phyloP scores from a whole-genome alignment of 106 monocot species.

The Narthecium ossifragum region DNA sequence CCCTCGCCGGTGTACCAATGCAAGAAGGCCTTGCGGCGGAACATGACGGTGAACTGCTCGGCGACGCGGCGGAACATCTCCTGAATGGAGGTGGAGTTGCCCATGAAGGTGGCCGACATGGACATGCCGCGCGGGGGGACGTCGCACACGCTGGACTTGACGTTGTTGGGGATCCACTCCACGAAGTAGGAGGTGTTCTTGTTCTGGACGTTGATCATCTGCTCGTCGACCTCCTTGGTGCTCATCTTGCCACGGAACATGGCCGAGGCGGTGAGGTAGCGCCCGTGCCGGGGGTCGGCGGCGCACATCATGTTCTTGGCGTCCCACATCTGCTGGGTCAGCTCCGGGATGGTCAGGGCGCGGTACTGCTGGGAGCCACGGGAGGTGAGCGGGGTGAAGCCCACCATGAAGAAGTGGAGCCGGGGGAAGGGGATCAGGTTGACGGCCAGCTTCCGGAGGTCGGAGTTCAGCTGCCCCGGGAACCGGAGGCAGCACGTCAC shows the following conservation, averaged over 20 bases:
- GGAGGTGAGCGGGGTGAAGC: constrained; percentile 57
- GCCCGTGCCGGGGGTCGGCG: constrained; percentile 62
- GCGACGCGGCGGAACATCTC: constrained; percentile 59
- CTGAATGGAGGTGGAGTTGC: constrained; percentile 48
- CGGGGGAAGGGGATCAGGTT: constrained; percentile 70
- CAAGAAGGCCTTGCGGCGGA: constrained; percentile 47
- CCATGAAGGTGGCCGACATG: constrained; percentile 32
- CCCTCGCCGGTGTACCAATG: constrained; percentile 63
- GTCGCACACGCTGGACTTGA: constrained; percentile 74
- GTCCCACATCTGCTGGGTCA: constrained; percentile 78
- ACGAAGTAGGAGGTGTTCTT: constrained; percentile 81
- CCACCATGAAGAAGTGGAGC: constrained; percentile 81
- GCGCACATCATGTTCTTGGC: constrained; percentile 76
- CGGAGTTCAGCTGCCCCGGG: constrained; percentile 59
- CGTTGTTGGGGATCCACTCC: constrained; percentile 84
- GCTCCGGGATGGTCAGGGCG: constrained; percentile 54
- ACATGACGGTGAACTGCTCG: constrained; percentile 59
- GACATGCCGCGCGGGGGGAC: constrained; percentile 35
- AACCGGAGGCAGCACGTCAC: constrained; percentile 56
- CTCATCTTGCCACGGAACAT: constrained; percentile 47
- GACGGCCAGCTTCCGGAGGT: constrained; percentile 57
- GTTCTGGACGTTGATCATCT: constrained; percentile 57
- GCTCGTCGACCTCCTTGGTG: constrained; percentile 50
- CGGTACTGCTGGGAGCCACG: constrained; percentile 70
- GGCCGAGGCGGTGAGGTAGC: constrained; percentile 59